Evolutionary conservation across 768 basidiomycete genomes (phyloP).

Genomic region (Phaeolepiota aurea): DNA sequence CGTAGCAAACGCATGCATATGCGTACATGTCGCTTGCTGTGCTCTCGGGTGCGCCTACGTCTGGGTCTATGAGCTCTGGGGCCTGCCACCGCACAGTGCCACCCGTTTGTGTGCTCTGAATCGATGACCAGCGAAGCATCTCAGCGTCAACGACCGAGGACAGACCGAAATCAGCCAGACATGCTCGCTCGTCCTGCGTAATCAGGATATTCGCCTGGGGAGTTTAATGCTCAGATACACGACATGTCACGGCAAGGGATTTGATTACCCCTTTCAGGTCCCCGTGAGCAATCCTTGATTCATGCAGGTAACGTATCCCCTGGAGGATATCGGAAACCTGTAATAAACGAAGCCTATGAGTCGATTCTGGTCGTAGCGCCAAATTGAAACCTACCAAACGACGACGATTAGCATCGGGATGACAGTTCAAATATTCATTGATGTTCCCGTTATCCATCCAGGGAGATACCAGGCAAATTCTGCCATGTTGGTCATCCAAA

Average conservation of each 20-base stretch:
- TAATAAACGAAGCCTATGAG: no score
- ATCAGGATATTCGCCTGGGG: conserved; percentile 3
- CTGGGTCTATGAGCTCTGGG: neutral
- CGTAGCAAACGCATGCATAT: conserved; percentile 2
- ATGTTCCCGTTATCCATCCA: conserved; percentile 2
- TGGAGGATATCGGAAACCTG: neutral
- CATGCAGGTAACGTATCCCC: conserved; percentile 1
- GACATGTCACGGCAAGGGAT: neutral
- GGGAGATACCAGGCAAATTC: neutral
- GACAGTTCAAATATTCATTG: conserved; percentile 1
- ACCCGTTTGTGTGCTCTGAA: conserved; percentile 1
- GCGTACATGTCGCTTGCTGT: conserved; percentile 3
- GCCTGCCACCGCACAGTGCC: conserved; percentile 8
- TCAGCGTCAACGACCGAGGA: conserved; percentile 9
- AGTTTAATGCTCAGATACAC: neutral
- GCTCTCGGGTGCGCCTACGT: neutral
- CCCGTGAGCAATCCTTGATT: neutral
- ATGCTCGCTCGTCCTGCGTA: neutral
- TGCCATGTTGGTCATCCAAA: neutral
- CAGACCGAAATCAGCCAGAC: conserved; percentile 15
- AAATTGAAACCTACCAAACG: neutral
- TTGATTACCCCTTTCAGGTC: conserved; percentile 2
- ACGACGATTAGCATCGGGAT: neutral
- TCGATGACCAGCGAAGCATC: conserved; percentile 9
- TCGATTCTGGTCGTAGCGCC: no score